Evolutionary conservation across 2,329 filamentous ascomycete species (phyloP).

Genomic region (Polychaeton citri): DNA sequence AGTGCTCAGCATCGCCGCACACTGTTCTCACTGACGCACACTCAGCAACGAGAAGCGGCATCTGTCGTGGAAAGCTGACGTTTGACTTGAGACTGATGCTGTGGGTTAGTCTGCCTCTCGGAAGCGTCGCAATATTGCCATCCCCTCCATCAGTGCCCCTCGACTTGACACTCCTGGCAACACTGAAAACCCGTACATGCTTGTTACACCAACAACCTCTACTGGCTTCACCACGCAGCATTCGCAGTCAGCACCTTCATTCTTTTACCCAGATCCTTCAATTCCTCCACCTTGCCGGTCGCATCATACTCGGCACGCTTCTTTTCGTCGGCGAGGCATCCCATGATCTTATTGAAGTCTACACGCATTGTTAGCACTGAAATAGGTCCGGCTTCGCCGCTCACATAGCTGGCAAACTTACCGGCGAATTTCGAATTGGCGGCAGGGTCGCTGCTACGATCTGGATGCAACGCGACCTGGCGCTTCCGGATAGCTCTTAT

Average conservation of each 20-base stretch:
- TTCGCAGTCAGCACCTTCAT: neutral
- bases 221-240: neutral
- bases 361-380: neutral
- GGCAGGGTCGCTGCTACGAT: slow-evolving; percentile 5
- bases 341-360: slow-evolving; percentile 4
- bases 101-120: no score
- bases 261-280: slow-evolving; percentile 1
- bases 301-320: slow-evolving; percentile 5
- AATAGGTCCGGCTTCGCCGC: neutral
- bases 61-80: no score
- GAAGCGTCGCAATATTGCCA: no score
- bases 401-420: neutral
- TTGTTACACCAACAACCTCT: no score
- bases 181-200: no score
- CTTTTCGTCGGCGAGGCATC: slow-evolving; percentile 2
- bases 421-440: slow-evolving; percentile 5
- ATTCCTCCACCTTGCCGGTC: slow-evolving; percentile 2
- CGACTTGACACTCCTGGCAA: no score
- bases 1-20: no score
- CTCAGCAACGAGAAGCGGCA: no score
- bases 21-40: no score
- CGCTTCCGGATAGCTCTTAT: slow-evolving; percentile 6
- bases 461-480: slow-evolving; percentile 4
- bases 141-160: no score
- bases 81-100: no score